These are phyloP conservation scores for Guillardia theta DNA, from an alignment of 78 protist genomes.

Conservation along the genomic window DNA sequence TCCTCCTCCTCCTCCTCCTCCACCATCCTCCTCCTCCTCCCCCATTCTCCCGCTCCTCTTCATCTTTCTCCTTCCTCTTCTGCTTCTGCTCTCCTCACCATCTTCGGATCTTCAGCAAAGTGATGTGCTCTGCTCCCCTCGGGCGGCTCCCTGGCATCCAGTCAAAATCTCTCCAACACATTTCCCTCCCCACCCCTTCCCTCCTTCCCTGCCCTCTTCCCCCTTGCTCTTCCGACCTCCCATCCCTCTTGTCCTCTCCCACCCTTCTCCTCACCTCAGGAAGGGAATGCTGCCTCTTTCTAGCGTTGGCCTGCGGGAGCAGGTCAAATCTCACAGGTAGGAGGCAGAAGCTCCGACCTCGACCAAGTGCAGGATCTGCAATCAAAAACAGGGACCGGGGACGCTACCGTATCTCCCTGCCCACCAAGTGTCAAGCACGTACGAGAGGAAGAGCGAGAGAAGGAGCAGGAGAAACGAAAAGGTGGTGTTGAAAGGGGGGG, in stretches of 20 bases:
- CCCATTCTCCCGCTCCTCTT: not conserved
- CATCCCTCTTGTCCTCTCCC: not conserved
- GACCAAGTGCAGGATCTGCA: not conserved
- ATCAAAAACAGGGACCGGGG: not conserved
- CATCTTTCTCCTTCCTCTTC: not conserved
- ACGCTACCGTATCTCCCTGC: conserved; percentile 18
- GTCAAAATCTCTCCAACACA: not conserved
- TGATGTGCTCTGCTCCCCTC: not conserved
- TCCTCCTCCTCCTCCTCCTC: not conserved
- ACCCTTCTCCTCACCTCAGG: not conserved
- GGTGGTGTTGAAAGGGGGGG: not conserved
- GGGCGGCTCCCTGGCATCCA: not conserved
- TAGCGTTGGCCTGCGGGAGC: not conserved
- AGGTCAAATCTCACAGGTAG: no score
- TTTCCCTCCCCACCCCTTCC: not conserved
- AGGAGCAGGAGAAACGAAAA: not conserved
- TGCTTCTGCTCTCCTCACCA: not conserved
- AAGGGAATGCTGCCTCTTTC: not conserved
- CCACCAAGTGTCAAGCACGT: not conserved
- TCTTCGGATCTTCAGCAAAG: not conserved
- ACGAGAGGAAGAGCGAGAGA: not conserved
- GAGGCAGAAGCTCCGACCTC: no score
- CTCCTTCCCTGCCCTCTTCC: not conserved
- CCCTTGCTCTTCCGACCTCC: not conserved
- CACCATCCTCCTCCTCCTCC: not conserved